Evolutionary conservation across 345 rosid genomes (phyloP).

Genomic region (Arabis hirsuta): DNA sequence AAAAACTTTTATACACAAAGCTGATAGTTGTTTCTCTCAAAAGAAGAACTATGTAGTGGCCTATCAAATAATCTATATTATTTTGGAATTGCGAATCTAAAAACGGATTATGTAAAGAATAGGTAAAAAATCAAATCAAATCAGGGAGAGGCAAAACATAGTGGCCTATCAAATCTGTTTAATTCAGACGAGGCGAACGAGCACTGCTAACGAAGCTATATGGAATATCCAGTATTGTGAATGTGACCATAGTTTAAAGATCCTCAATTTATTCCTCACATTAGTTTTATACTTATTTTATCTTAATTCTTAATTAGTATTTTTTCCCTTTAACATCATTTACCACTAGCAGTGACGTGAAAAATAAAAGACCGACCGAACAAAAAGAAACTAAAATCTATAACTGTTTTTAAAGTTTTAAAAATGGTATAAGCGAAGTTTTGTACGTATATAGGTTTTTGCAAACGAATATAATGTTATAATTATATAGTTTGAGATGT

Average conservation of each 20-base stretch:
- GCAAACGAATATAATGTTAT: background rate
- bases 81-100: constrained; percentile 7
- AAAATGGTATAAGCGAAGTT: no score
- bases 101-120: background rate
- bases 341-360: no score
- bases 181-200: constrained; percentile 32
- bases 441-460: background rate
- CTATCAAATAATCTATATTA: background rate
- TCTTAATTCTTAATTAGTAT: background rate
- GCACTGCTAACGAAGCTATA: constrained; percentile 16
- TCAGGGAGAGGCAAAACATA: constrained; percentile 29
- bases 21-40: background rate
- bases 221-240: constrained; percentile 29
- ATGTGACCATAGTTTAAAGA: background rate
- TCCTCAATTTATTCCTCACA: constrained; percentile 15
- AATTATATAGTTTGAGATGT: background rate
- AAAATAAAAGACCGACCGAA: no score
- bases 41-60: background rate
- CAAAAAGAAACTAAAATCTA: no score
- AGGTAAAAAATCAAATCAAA: constrained; percentile 20
- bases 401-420: no score
- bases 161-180: constrained; percentile 41
- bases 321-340: no score
- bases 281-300: background rate
- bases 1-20: background rate